phyloP scores from a whole-genome alignment of 1,139 yeast genomes.

The Blastobotrys capitulatus region DNA sequence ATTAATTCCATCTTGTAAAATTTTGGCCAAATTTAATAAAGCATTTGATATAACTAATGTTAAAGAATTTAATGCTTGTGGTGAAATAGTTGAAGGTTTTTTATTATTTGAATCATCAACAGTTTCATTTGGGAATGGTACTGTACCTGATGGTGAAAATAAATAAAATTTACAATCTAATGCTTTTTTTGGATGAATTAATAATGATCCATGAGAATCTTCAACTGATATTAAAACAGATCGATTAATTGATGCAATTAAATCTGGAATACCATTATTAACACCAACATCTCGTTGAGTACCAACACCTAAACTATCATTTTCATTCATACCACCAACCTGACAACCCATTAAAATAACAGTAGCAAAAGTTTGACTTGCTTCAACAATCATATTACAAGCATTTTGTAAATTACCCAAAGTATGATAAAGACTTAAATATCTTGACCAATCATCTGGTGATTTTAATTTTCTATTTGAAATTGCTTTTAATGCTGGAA shows the following conservation, averaged over 20 bases:
- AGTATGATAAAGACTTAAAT: constrained; percentile 27
- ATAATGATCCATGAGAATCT: constrained; percentile 6
- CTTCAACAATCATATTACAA: constrained; percentile 16
- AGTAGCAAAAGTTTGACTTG: constrained; percentile 22
- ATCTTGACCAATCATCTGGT: constrained; percentile 22
- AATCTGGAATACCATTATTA: constrained; percentile 1
- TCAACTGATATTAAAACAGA: constrained; percentile 5
- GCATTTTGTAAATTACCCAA: constrained; percentile 27
- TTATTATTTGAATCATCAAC: background rate
- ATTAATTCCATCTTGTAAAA: constrained; percentile 33
- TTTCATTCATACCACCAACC: constrained; percentile 1
- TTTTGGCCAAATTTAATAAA: constrained; percentile 32
- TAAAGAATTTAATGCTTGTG: constrained; percentile 1
- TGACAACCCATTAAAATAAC: constrained; percentile 16
- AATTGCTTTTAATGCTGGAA: constrained; percentile 10
- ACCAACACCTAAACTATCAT: constrained; percentile 6
- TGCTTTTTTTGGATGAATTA: constrained; percentile 18
- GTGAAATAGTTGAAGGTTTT: background rate
- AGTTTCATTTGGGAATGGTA: constrained; percentile 16
- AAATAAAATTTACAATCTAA: constrained; percentile 14
- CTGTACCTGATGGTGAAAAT: constrained; percentile 17
- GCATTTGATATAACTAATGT: constrained; percentile 26
- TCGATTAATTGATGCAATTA: constrained; percentile 8
- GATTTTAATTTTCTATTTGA: constrained; percentile 13
- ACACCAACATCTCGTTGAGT: constrained; percentile 6